phyloP scores from a whole-genome alignment of 2,329 filamentous ascomycete genomes.

The Ceratocystis ficicola region DNA sequence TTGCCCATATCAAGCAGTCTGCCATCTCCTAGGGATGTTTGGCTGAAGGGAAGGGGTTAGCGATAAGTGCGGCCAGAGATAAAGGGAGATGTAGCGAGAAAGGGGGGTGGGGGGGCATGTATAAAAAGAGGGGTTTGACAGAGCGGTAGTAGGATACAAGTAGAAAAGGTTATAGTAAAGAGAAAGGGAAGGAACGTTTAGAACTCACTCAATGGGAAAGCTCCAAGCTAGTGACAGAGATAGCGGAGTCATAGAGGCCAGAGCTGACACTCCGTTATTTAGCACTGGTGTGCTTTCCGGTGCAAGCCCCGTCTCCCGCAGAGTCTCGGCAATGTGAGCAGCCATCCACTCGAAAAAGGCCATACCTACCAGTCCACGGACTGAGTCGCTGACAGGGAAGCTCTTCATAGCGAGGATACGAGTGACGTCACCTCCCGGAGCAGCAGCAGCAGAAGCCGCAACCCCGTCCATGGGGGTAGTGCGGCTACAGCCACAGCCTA shows the following conservation, averaged over 20 bases:
- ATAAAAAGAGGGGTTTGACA: no score
- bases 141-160: not conserved
- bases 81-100: not conserved
- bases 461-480: not conserved
- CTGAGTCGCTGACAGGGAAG: slow-evolving; percentile 43
- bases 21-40: slow-evolving; percentile 51
- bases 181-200: not conserved
- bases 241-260: slow-evolving; percentile 31
- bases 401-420: slow-evolving; percentile 34
- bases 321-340: slow-evolving; percentile 44
- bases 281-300: not conserved
- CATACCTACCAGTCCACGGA: slow-evolving; percentile 47
- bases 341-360: slow-evolving; percentile 60
- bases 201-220: slow-evolving; percentile 54
- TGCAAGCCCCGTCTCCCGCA: slow-evolving; percentile 28
- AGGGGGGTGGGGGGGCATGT: no score
- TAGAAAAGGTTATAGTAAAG: not conserved
- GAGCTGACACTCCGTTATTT: not conserved
- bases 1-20: slow-evolving; percentile 53
- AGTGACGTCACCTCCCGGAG: not conserved
- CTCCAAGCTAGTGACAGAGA: slow-evolving; percentile 55
- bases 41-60: slow-evolving; percentile 34
- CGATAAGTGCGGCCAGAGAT: not conserved
- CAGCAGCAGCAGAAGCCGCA: not conserved
- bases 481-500: slow-evolving; percentile 31